Conservation (phyloP, 345 rosid species). For the Euphorbia tirucalli region DNA sequence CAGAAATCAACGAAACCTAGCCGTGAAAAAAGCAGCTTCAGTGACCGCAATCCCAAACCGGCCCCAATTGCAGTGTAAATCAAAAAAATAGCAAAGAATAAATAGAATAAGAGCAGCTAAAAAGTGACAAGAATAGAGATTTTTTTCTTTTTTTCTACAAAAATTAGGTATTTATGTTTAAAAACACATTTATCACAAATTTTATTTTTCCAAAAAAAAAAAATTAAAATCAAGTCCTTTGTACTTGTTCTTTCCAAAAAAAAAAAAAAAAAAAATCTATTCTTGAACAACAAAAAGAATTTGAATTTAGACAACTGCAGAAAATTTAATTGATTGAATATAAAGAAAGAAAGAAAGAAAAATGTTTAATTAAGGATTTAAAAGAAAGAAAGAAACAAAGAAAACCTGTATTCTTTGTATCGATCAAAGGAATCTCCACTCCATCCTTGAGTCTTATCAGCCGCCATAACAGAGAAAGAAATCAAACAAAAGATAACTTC, state of each 20-base stretch:
- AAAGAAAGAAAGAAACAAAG: background rate
- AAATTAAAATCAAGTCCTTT: background rate
- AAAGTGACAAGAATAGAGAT: background rate
- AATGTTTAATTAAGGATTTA: background rate
- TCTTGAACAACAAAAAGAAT: background rate
- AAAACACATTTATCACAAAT: background rate
- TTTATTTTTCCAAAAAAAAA: background rate
- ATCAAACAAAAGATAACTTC: slow-evolving; percentile 72
- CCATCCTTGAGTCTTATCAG: slow-evolving; percentile 96
- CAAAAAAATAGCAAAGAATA: background rate
- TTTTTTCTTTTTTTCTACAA: background rate
- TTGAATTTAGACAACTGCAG: background rate
- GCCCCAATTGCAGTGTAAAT: too few relatives aligned
- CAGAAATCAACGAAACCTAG: too few relatives aligned
- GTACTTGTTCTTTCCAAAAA: background rate
- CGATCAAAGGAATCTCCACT: slow-evolving; percentile 96
- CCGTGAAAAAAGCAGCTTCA: too few relatives aligned
- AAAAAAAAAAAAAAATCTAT: background rate
- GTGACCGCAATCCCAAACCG: too few relatives aligned
- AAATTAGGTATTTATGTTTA: background rate
- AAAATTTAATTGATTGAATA: too few relatives aligned
- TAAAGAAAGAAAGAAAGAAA: too few relatives aligned
- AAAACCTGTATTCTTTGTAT: slow-evolving; percentile 81
- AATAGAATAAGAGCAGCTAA: background rate
- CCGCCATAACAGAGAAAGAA: slow-evolving; percentile 94